Evolutionary conservation across 176 grass and related monocot genomes (phyloP).

Genomic region (Oryza meridionalis): DNA sequence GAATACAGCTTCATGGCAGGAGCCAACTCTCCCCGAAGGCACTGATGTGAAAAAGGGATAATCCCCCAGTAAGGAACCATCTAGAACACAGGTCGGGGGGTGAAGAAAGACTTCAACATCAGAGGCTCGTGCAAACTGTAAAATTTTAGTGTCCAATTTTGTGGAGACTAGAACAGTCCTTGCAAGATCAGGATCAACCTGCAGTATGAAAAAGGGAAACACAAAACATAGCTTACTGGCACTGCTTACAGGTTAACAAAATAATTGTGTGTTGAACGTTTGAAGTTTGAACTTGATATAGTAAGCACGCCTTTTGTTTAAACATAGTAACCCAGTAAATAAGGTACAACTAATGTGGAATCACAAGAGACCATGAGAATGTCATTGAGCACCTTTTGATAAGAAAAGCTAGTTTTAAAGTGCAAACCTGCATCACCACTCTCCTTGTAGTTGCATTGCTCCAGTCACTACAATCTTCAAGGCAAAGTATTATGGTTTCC

Average conservation of each 20-base stretch:
- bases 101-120: conserved; percentile 98
- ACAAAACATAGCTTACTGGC: conserved; percentile 3
- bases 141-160: conserved; percentile 95
- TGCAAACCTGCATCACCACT: conserved; percentile 90
- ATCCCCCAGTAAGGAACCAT: conserved; percentile 82
- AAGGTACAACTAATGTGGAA: background rate
- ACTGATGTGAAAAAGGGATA: conserved; percentile 96
- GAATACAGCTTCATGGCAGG: conserved; percentile 74
- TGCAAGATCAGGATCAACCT: conserved; percentile 94
- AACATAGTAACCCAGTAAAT: conserved; percentile 16
- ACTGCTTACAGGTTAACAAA: background rate
- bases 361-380: conserved; percentile 7
- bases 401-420: conserved; percentile 16
- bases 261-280: background rate
- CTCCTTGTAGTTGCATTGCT: conserved; percentile 91
- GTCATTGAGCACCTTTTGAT: background rate
- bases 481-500: conserved; percentile 91
- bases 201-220: conserved; percentile 31
- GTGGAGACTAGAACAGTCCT: conserved; percentile 95
- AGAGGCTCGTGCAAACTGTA: conserved; percentile 80
- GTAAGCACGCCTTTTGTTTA: conserved; percentile 3
- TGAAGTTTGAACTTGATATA: background rate
- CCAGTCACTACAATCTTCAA: conserved; percentile 98
- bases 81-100: conserved; percentile 70
- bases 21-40: conserved; percentile 94